A percentile compares a stretch with the other conserved stretches of the same genome.
Evolutionary conservation across 2,329 filamentous ascomycete genomes (phyloP).

Genomic region (Phyllosticta citribraziliensis): DNA sequence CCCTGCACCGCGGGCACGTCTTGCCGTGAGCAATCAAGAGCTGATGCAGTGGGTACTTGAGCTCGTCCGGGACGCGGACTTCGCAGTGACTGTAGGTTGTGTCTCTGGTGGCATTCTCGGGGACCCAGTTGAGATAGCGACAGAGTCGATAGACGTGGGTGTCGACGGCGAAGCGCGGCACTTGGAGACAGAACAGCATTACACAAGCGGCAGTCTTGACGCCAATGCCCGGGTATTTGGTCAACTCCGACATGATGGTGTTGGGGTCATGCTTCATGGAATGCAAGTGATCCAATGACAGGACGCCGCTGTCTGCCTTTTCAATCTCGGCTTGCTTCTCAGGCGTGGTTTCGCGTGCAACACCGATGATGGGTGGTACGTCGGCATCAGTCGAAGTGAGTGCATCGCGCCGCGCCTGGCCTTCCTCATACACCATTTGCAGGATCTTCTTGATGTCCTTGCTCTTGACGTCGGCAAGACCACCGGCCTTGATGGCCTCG

Average conservation of each 20-base stretch:
- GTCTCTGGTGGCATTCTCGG: conserved; percentile 37
- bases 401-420: conserved; percentile 45
- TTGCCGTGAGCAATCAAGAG: conserved; percentile 55
- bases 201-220: conserved; percentile 59
- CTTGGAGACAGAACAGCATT: conserved; percentile 53
- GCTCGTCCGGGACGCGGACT: conserved; percentile 48
- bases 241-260: conserved; percentile 48
- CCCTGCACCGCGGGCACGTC: conserved; percentile 49
- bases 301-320: conserved; percentile 46
- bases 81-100: conserved; percentile 52
- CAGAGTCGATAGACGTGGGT: conserved; percentile 57
- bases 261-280: conserved; percentile 37
- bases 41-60: conserved; percentile 55
- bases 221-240: conserved; percentile 53
- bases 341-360: conserved; percentile 35
- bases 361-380: conserved; percentile 22
- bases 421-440: conserved; percentile 61
- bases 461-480: conserved; percentile 61
- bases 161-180: conserved; percentile 55
- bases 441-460: conserved; percentile 65
- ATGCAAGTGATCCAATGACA: conserved; percentile 57
- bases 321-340: conserved; percentile 50
- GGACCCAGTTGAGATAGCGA: conserved; percentile 54
- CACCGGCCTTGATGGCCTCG: conserved; percentile 59
- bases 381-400: conserved; percentile 33